Evolutionary conservation across 441 rosid genomes (phyloP).

Genomic region (Erodium chrysanthum): DNA sequence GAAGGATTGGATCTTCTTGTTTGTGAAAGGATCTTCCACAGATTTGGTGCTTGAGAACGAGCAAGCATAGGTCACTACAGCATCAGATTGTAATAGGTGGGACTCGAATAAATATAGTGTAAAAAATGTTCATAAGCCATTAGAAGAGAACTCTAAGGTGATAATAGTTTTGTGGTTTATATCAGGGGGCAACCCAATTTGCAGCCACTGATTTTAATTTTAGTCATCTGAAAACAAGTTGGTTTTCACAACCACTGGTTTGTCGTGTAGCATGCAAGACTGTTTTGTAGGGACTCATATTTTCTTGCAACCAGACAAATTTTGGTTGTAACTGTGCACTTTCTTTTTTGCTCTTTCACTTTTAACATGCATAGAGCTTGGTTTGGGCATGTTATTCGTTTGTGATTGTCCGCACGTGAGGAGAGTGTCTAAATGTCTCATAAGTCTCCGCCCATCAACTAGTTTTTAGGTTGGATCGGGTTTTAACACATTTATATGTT

Average conservation of each 20-base stretch:
- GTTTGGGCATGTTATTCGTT: no score
- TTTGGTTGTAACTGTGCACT: background rate
- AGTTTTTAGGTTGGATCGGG: background rate
- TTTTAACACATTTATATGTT: background rate
- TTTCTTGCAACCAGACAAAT: background rate
- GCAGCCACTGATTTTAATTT: background rate
- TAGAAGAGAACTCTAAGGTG: conserved; percentile 4
- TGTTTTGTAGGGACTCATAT: conserved; percentile 1
- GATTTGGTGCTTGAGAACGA: conserved; percentile 6
- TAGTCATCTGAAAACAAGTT: background rate
- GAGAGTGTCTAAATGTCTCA: background rate
- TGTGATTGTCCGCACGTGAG: background rate
- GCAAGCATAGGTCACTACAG: background rate
- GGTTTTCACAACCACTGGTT: background rate
- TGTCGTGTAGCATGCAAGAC: background rate
- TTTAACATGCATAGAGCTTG: no score
- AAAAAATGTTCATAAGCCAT: background rate
- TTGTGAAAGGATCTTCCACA: background rate
- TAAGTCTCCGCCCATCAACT: background rate
- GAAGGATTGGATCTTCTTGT: conserved; percentile 3
- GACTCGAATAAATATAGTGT: background rate
- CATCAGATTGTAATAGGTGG: conserved; percentile 2
- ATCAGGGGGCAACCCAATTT: background rate
- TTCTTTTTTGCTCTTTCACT: background rate
- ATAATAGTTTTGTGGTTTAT: conserved; percentile 5